These are phyloP conservation scores for Stagonosporopsis vannaccii DNA, from an alignment of 2,329 filamentous ascomycete species.

Conservation along the genomic window DNA sequence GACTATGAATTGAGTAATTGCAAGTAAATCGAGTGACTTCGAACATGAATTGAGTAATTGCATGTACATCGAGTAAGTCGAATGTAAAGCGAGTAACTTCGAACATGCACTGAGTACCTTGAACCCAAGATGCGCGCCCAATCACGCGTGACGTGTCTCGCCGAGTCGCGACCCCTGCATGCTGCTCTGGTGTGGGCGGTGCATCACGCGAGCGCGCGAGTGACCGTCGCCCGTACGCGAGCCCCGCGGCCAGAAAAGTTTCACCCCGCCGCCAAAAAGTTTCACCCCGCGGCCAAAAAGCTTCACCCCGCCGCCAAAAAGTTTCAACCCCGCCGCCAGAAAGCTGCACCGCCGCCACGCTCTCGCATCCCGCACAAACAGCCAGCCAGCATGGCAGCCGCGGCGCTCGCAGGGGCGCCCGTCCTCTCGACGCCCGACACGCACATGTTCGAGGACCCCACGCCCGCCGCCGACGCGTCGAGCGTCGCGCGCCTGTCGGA, in stretches of 20 bases:
- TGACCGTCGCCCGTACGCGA: too few relatives aligned
- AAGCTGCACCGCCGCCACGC: background rate
- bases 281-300: background rate
- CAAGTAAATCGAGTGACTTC: too few relatives aligned
- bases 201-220: too few relatives aligned
- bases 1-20: too few relatives aligned
- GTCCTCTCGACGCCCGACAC: constrained; percentile 69
- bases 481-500: constrained; percentile 58
- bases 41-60: too few relatives aligned
- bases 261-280: too few relatives aligned
- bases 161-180: background rate
- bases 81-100: too few relatives aligned
- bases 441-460: constrained; percentile 65
- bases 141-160: background rate
- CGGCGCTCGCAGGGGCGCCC: constrained; percentile 54
- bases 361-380: background rate
- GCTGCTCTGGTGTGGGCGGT: too few relatives aligned
- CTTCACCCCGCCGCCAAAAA: too few relatives aligned
- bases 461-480: constrained; percentile 50
- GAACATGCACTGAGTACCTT: too few relatives aligned
- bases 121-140: background rate
- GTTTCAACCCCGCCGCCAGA: background rate
- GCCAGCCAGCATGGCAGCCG: constrained; percentile 32
- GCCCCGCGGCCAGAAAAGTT: too few relatives aligned
- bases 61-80: too few relatives aligned